Percentiles rank a stretch among this genome's conserved stretches.
Conservation (phyloP, 495 filamentous ascomycete genomes). For the Penicillium riverlandense region DNA sequence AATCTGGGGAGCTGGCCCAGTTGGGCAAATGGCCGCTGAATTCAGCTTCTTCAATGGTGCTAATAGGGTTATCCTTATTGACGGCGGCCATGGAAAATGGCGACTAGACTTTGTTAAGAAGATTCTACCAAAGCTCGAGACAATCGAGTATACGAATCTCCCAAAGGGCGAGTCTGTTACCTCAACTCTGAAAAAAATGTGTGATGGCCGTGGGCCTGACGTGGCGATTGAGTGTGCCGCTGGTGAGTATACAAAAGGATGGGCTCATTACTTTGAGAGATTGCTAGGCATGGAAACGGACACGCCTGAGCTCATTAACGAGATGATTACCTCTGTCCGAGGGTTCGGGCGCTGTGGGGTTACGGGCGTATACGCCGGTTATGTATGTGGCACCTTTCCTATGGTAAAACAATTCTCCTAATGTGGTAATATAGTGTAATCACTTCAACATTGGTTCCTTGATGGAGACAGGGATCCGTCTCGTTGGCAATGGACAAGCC, state of each 20-base stretch:
- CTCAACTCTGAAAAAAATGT: constrained; percentile 65
- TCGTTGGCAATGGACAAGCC: constrained; percentile 79
- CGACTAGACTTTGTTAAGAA: constrained; percentile 59
- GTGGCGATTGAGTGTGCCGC: constrained; percentile 78
- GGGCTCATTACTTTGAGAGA: constrained; percentile 71
- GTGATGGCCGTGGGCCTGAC: constrained; percentile 57
- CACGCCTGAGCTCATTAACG: constrained; percentile 79
- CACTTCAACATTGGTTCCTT: constrained; percentile 79
- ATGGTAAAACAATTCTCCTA: no score
- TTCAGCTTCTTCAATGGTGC: constrained; percentile 70
- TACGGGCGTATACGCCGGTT: constrained; percentile 78
- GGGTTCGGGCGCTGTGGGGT: constrained; percentile 71
- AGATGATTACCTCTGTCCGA: constrained; percentile 73
- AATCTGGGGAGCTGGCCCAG: constrained; percentile 38
- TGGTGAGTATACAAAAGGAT: constrained; percentile 79
- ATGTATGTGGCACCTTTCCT: constrained; percentile 39
- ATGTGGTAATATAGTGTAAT: constrained; percentile 47
- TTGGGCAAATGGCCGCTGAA: constrained; percentile 77
- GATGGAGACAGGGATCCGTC: constrained; percentile 78
- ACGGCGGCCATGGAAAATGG: constrained; percentile 56
- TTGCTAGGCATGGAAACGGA: constrained; percentile 73
- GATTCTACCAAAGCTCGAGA: constrained; percentile 57
- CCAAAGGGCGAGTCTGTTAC: constrained; percentile 54
- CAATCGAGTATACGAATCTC: constrained; percentile 49
- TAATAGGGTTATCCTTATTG: constrained; percentile 70